Conservation (phyloP, 768 basidiomycete genomes). For the Lentinula raphanica region DNA sequence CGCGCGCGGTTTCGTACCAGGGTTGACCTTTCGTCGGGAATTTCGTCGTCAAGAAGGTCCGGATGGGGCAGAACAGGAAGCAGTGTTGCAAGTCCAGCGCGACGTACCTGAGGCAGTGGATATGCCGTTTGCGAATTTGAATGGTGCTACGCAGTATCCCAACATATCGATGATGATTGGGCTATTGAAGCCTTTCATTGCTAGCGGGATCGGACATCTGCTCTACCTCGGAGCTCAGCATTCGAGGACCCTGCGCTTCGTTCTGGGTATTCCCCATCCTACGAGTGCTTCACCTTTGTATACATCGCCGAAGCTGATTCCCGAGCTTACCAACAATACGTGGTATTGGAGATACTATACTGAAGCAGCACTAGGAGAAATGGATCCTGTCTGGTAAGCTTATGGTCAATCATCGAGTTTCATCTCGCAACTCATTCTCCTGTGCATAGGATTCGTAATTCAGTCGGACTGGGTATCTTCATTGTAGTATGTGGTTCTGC, state of each 20-base stretch:
- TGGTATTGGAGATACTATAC: slow-evolving; percentile 8
- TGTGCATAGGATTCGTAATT: slow-evolving; percentile 5
- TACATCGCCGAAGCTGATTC: not conserved
- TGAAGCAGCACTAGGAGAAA: not conserved
- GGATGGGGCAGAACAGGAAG: slow-evolving; percentile 1
- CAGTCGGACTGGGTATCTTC: slow-evolving; percentile 5
- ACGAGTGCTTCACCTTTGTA: not conserved
- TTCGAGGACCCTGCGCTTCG: not conserved
- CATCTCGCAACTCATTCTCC: not conserved
- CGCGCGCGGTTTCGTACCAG: not conserved
- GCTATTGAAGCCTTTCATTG: slow-evolving; percentile 5
- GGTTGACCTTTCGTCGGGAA: not conserved
- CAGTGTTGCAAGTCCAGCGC: not conserved
- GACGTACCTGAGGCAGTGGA: not conserved
- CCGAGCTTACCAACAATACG: not conserved
- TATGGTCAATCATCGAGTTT: not conserved
- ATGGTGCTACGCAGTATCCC: not conserved
- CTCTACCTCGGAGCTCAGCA: slow-evolving; percentile 3
- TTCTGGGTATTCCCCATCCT: not conserved
- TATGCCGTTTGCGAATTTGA: not conserved
- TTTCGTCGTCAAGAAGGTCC: slow-evolving; percentile 3
- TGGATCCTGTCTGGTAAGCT: slow-evolving; percentile 3
- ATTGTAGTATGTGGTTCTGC: slow-evolving; percentile 35
- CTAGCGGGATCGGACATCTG: slow-evolving; percentile 5
- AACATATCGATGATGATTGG: slow-evolving; percentile 3